Conservation (phyloP, 192 early-diverging fungal genomes). For the Coemansia sp. region DNA sequence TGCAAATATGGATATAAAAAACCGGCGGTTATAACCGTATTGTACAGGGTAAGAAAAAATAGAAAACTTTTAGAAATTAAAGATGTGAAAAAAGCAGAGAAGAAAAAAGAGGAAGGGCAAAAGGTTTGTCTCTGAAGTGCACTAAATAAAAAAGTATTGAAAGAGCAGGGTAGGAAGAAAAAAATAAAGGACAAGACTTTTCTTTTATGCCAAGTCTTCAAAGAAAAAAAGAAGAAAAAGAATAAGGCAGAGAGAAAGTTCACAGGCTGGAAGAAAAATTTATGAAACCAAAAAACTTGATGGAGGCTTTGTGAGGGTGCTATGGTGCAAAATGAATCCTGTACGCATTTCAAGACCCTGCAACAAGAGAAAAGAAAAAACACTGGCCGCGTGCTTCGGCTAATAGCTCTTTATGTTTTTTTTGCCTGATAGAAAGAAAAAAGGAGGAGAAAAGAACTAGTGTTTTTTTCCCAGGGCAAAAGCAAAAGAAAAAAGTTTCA, state of each 20-base stretch:
- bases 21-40: background rate
- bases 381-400: background rate
- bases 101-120: too few relatives aligned
- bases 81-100: too few relatives aligned
- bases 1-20: conserved; percentile 5
- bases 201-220: background rate
- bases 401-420: background rate
- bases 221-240: background rate
- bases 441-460: conserved; percentile 11
- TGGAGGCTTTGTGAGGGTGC: conserved; percentile 3
- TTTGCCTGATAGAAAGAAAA: conserved; percentile 13
- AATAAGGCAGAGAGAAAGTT: background rate
- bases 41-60: background rate
- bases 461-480: background rate
- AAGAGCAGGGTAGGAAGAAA: background rate
- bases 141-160: too few relatives aligned
- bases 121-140: too few relatives aligned
- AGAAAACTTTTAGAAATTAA: too few relatives aligned
- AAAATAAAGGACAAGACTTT: conserved; percentile 2
- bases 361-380: background rate
- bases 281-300: background rate
- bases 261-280: background rate
- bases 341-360: conserved; percentile 12
- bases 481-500: conserved; percentile 1
- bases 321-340: conserved; percentile 4